Evolutionary conservation across 495 filamentous ascomycete genomes (phyloP), one percentile per base, ranked within the genome.

Genomic region (Penicillium alfredii): DNA sequence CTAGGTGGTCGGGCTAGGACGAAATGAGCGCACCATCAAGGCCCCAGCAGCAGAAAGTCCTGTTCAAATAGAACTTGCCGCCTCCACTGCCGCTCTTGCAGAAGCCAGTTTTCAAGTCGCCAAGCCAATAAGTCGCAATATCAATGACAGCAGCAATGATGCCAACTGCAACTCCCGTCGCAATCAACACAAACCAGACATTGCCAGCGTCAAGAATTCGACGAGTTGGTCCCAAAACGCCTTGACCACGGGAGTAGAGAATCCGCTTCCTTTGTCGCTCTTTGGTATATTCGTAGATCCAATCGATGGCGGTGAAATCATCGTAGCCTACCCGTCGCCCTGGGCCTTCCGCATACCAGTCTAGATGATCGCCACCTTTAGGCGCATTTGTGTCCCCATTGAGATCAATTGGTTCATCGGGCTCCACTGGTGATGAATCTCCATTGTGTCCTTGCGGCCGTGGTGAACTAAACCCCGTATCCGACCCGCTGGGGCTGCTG

Each of bases 271-370:
- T 77, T 58, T 94, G 87, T 11, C 92, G 76, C 61, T 98, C 92
- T 60, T 96, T 96, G 15, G 88, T 92, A 57, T 98, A 94, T 61
- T 98, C 92, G 55, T 94, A 97, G 49, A 96, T 97, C 92, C 92
- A 98, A 66, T 98, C 92, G 59, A 98, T 98, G 9, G 93, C 92
- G 9, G 93, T 96, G 52, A 96, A 72, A 65, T 98, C 85, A 48
- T 94, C 92, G 61, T 98, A 98, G 33, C 84, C 88, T 16, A 96
- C 88, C 50, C 92, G 78, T 32, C 89, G 74, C 2, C 92, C 92
- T 4, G 87, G 88, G 4, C 86, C 88, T 61, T 96, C 89, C 25
- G 83, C 76, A 58, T 92, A 85, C 92, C 90, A 96, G 58, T 94
- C 86, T 14, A 83, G 51, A 12, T 77, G 70, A 10, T 58, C 66